Evolutionary conservation across 345 rosid species (phyloP), one percentile per base, ranked within the genome.

Genomic region (Anastatica hierochuntica): DNA sequence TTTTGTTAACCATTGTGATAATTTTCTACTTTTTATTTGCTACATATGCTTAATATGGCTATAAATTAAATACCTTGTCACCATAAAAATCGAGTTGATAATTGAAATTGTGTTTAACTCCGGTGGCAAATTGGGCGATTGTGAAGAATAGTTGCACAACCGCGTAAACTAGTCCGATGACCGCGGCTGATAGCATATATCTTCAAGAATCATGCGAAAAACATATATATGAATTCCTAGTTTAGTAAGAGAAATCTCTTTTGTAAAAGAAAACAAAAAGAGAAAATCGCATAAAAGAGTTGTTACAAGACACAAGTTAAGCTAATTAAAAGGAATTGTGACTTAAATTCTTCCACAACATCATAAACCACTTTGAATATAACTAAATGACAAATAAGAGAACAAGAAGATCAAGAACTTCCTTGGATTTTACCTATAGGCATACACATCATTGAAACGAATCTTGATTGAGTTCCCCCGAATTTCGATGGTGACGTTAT

Each of bases 391-490:
- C 6, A 24, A 24, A 24, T 7, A 4, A 24, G n/a, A n/a, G n/a
- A n/a, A n/a, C n/a, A n/a, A n/a, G n/a, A n/a, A n/a, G n/a, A n/a
- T n/a, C n/a, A n/a, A n/a, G n/a, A n/a, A n/a, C n/a, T n/a, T n/a
- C n/a, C n/a, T n/a, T n/a, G n/a, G n/a, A n/a, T n/a, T n/a, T n/a
- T 53, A 75, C 76, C 74, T 49, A 29, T 61, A 72, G 7, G 76
- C 53, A 53, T 59, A 72, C 8, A 62, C 16, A 40, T 76, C 77
- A 24, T 60, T 73, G 51, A 69, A 76, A 38, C 38, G 64, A 29
- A 69, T 1, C 39, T 56, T 63, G 13, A 26, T 0, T 1, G 34
- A 5, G n/a, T n/a, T n/a, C n/a, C n/a, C n/a, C n/a, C n/a, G n/a
- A n/a, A n/a, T n/a, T 24, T n/a, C 74, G 8, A 68, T 3, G 39